A percentile compares a stretch with the other conserved stretches of the same genome.
Conservation (phyloP, 352 stramenopile genomes). For the Blastocystis sp. region DNA sequence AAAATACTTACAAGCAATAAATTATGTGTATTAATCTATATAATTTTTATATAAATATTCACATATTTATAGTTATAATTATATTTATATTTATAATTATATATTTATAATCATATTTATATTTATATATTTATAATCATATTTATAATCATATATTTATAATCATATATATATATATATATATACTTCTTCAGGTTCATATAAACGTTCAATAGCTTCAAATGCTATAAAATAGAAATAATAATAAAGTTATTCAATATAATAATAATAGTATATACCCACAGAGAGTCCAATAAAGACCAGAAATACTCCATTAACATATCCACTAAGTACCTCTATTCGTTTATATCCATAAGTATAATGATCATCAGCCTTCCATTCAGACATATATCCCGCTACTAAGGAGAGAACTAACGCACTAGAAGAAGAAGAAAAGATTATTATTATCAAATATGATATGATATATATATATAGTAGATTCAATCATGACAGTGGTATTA, state of each 20-base stretch:
- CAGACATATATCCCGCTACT: slow-evolving; percentile 56
- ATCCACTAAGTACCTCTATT: slow-evolving; percentile 63
- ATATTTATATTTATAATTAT: slow-evolving; percentile 31
- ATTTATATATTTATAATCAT: slow-evolving; percentile 36
- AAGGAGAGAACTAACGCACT: slow-evolving; percentile 59
- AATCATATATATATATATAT: slow-evolving; percentile 42
- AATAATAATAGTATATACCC: no score
- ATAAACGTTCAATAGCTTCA: no score
- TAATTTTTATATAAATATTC: slow-evolving; percentile 19
- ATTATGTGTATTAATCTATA: neutral
- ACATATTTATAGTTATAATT: slow-evolving; percentile 21
- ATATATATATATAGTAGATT: no score
- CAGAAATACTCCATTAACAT: slow-evolving; percentile 60
- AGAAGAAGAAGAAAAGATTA: no score
- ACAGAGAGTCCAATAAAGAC: slow-evolving; percentile 59
- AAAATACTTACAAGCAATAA: slow-evolving; percentile 10
- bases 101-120: no score
- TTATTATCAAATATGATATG: no score
- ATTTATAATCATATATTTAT: slow-evolving; percentile 60
- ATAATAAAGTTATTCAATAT: no score
- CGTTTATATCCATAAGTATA: slow-evolving; percentile 64
- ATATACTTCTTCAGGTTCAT: slow-evolving; percentile 53
- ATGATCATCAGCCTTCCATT: slow-evolving; percentile 50
- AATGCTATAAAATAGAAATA: no score
- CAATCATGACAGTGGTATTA: slow-evolving; percentile 9